These are phyloP conservation scores for Melaleuca quinquenervia DNA, from an alignment of 345 rosid genomes.

Conservation along the genomic window DNA sequence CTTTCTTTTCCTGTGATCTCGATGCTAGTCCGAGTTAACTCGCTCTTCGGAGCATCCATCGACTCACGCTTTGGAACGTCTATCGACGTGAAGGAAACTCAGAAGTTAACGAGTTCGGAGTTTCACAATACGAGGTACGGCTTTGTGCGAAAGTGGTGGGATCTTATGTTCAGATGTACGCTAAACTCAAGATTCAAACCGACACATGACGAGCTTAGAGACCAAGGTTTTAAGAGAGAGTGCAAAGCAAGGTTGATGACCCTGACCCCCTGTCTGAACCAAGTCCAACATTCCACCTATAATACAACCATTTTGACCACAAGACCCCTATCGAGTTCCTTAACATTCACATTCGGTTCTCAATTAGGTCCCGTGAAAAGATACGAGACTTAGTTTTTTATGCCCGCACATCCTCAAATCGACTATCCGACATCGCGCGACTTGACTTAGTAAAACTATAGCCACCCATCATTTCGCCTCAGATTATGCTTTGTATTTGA, in stretches of 20 bases:
- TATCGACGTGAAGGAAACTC: not conserved
- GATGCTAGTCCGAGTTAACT: not conserved
- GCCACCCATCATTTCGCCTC: not conserved
- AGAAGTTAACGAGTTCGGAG: not conserved
- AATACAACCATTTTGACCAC: not conserved
- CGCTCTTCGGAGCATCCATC: not conserved
- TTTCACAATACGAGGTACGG: not conserved
- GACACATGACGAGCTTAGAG: conserved; percentile 4
- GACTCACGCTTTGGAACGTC: not conserved
- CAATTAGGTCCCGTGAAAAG: not conserved
- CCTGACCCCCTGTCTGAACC: conserved; percentile 10
- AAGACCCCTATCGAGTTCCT: not conserved
- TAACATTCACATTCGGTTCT: not conserved
- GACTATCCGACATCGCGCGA: accelerated
- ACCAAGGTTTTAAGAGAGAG: conserved; percentile 15
- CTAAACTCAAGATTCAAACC: not conserved
- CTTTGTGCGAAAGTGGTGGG: not conserved
- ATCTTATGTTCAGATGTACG: not conserved
- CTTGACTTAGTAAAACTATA: not conserved
- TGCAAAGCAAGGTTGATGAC: conserved; percentile 16
- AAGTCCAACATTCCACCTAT: conserved; percentile 11
- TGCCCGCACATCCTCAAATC: not conserved
- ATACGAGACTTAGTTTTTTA: not conserved
- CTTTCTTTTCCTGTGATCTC: no score
- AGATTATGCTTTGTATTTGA: not conserved